Base-by-base conservation (phyloP, 495 filamentous ascomycete genomes). In the Xylaria bambusicola region DNA sequence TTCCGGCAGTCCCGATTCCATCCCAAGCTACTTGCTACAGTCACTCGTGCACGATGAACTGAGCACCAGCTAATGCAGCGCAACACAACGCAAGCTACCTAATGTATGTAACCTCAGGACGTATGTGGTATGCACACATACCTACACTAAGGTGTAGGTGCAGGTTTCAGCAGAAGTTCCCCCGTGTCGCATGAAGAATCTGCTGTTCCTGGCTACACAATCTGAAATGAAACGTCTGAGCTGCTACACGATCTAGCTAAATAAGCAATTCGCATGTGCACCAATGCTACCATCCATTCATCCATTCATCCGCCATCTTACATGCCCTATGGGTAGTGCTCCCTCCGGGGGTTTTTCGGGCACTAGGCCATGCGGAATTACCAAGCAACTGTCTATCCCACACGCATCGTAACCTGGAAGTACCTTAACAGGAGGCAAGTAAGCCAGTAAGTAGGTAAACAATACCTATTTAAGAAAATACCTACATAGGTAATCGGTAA, bases 151-250 rank as follows among this genome's bases (percentile, higher is more conserved):
- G n/a, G n/a, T 10, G 29, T 10, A 17, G 33, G 52, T 36, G 24
- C 40, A 8, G 24, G 52, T 54, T 54, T 54, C 52, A 54, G 52
- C 9, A 54, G 24, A 26, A 10, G 5, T 40, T 6, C 41, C 21
- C 41, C 41, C 18, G 18, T 44, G 35, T 42, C 36, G 36, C 36
- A 38, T 38, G 36, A 38, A 38, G 36, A 38, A 15, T 15, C 36
- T 33, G 5, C 29, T 42, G 27, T 44, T 44, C 38, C 38, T 26
- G 38, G 52, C 38, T 1, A 27, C 12, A 20, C 15, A 26, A n/a
- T 53, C 20, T 41, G n/a, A 44, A 54, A 54, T 54, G 38, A 54
- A 54, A 54, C 52, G 52, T 44, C 52, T 44, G 38, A 33, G 52
- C 52, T 54, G 17, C 36, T 36, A 23, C 17, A 6, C 23, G 24